Conservation (phyloP, 345 rosid species). For the Xanthoceras sorbifolium region DNA sequence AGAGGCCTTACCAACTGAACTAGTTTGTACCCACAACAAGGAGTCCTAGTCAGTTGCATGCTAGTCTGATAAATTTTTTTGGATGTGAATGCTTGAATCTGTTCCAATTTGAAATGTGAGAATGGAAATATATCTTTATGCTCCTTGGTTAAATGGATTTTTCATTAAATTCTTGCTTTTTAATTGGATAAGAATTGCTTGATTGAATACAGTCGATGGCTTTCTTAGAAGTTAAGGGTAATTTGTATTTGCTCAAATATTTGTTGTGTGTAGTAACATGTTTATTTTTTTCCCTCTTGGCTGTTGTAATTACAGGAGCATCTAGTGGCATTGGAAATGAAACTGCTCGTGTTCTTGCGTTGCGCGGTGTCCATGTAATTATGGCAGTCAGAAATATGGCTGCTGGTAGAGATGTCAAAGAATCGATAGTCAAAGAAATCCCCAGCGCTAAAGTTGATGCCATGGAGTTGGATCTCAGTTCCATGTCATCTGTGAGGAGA, state of each 20-base stretch:
- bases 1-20: neutral
- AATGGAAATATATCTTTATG: neutral
- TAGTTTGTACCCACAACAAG: neutral
- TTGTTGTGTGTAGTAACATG: neutral
- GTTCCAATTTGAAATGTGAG: neutral
- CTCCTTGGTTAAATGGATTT: neutral
- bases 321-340: conserved; percentile 50
- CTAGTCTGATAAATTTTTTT: neutral
- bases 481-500: conserved; percentile 39
- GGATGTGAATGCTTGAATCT: neutral
- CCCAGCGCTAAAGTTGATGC: conserved; percentile 40
- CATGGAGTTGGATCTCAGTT: conserved; percentile 46
- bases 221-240: neutral
- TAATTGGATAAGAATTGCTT: neutral
- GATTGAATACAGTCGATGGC: neutral
- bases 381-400: conserved; percentile 39
- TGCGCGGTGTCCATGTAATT: conserved; percentile 46
- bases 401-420: conserved; percentile 34
- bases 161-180: neutral
- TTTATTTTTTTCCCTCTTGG: neutral
- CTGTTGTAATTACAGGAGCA: conserved; percentile 29
- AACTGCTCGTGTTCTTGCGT: conserved; percentile 50
- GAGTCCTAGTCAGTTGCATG: neutral
- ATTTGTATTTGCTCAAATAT: neutral
- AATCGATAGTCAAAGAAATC: conserved; percentile 34